These are phyloP conservation scores for Phycomyces blakesleeanus DNA, from an alignment of 192 early-diverging fungal genomes.

Conservation along the genomic window DNA sequence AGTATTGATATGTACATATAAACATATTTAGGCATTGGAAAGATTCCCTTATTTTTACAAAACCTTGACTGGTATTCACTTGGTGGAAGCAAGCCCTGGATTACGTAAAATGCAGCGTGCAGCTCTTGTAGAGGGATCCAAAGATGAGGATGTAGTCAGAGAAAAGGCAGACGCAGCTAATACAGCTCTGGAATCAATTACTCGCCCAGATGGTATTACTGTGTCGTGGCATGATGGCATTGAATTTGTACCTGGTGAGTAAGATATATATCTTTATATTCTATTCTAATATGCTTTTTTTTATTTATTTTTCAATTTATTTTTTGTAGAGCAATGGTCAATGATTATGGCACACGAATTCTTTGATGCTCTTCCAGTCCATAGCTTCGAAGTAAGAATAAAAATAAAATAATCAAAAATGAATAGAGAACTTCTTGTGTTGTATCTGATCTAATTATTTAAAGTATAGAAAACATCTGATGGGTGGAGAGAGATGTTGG, in stretches of 20 bases:
- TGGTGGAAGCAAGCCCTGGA: constrained; percentile 83
- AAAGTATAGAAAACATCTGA: constrained; percentile 56
- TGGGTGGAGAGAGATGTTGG: constrained; percentile 89
- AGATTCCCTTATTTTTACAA: constrained; percentile 67
- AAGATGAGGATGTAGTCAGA: constrained; percentile 24
- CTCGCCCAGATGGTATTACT: constrained; percentile 39
- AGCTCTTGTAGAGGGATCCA: constrained; percentile 40
- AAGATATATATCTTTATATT: background rate
- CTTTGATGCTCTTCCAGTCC: constrained; percentile 93
- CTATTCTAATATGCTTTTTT: no score
- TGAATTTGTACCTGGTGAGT: constrained; percentile 55
- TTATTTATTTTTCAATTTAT: background rate
- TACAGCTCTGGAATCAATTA: constrained; percentile 14
- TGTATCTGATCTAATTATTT: constrained; percentile 8
- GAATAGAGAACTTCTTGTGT: no score
- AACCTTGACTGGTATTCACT: constrained; percentile 61
- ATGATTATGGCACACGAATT: constrained; percentile 92
- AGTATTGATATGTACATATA: no score
- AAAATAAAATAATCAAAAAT: no score
- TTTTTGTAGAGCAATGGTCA: constrained; percentile 47
- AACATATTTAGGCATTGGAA: constrained; percentile 51
- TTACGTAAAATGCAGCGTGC: constrained; percentile 64
- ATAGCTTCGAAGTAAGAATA: constrained; percentile 67
- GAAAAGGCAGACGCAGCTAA: constrained; percentile 24
- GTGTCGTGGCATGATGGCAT: constrained; percentile 69